phyloP scores from a whole-genome alignment of 2,329 filamentous ascomycete species.

The Colletotrichum trifolii region DNA sequence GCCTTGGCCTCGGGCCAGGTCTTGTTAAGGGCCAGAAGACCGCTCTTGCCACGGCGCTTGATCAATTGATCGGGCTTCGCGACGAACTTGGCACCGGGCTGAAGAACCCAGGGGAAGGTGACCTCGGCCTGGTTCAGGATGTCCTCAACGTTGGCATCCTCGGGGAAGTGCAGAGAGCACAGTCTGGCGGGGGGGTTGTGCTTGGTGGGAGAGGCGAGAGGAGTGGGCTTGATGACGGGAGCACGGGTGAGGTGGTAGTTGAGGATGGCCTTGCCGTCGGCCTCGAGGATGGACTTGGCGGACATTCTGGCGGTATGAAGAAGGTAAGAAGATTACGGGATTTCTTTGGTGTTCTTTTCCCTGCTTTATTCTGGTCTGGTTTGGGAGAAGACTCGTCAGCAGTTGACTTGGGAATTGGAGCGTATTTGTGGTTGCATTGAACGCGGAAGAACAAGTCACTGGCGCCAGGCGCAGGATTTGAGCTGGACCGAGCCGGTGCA shows the following conservation, averaged over 20 bases:
- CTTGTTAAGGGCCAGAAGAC: conserved; percentile 96
- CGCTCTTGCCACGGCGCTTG: conserved; percentile 99
- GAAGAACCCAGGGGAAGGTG: conserved; percentile 95
- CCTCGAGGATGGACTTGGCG: conserved; percentile 95
- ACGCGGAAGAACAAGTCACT: not conserved
- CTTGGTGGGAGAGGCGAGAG: conserved; percentile 83
- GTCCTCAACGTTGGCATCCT: conserved; percentile 83
- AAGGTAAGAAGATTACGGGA: conserved; percentile 21
- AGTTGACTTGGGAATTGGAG: conserved; percentile 9
- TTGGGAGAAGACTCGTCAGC: conserved; percentile 18
- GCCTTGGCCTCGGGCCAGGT: conserved; percentile 92
- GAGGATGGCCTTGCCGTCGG: conserved; percentile 99
- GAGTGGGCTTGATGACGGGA: conserved; percentile 96
- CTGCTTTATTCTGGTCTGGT: conserved; percentile 27
- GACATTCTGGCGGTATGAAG: conserved; percentile 51
- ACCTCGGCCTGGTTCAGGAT: conserved; percentile 95
- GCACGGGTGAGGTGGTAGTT: conserved; percentile 99
- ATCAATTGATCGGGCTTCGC: conserved; percentile 99
- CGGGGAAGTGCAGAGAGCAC: conserved; percentile 91
- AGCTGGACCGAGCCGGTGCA: conserved; percentile 11
- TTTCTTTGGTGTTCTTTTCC: conserved; percentile 31
- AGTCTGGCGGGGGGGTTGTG: conserved; percentile 95
- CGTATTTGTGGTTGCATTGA: not conserved
- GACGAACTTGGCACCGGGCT: conserved; percentile 88
- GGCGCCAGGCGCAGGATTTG: conserved; percentile 13